Evolutionary conservation across 768 basidiomycete genomes (phyloP).

Genomic region (Boletus subcaerulescens): DNA sequence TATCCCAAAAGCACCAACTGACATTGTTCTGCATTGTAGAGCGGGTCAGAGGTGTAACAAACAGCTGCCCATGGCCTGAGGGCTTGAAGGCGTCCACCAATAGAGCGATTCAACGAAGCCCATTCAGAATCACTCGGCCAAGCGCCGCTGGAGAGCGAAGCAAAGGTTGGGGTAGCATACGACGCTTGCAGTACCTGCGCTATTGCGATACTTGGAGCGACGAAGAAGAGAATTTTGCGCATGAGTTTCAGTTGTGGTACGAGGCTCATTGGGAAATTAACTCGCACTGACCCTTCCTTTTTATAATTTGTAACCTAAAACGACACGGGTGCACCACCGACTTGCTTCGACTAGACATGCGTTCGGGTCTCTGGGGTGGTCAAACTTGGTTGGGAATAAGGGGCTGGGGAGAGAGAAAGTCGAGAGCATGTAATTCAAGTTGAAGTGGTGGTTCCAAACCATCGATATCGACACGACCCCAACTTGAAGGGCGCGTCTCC

Average conservation of each 20-base stretch:
- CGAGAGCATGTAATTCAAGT: too few relatives aligned
- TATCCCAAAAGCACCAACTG: slow-evolving; percentile 13
- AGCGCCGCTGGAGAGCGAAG: neutral
- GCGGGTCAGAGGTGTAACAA: slow-evolving; percentile 20
- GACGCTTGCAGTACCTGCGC: neutral
- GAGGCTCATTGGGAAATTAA: neutral
- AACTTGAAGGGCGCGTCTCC: too few relatives aligned
- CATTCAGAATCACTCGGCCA: slow-evolving; percentile 12
- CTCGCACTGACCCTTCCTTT: neutral
- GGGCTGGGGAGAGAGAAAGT: too few relatives aligned
- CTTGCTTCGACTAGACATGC: too few relatives aligned
- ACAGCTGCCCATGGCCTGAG: slow-evolving; percentile 23
- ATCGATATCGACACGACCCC: too few relatives aligned
- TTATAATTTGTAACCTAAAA: neutral
- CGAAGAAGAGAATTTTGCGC: neutral
- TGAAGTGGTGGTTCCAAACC: too few relatives aligned
- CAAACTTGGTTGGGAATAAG: too few relatives aligned
- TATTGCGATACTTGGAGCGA: neutral
- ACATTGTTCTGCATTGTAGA: slow-evolving; percentile 15
- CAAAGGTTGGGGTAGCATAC: slow-evolving; percentile 4
- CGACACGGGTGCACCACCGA: too few relatives aligned
- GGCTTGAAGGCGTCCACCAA: slow-evolving; percentile 16
- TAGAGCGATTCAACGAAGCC: slow-evolving; percentile 12
- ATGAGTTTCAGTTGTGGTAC: neutral
- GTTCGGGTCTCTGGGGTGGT: too few relatives aligned